Evolutionary conservation across 306 rosid species (phyloP).

Genomic region (Glycine soja): DNA sequence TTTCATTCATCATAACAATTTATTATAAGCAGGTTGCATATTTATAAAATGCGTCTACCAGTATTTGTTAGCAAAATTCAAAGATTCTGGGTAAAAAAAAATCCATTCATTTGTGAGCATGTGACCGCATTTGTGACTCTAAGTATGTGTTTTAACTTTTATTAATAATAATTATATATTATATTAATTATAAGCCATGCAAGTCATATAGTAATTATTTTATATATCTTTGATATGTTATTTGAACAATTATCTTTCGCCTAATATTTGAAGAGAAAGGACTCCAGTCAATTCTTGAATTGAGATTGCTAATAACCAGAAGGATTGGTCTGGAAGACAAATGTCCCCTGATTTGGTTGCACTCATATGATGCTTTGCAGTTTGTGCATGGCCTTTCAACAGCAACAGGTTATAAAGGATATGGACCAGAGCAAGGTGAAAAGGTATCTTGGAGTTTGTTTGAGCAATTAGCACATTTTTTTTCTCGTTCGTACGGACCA

Average conservation of each 20-base stretch:
- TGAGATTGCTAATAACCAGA: background rate
- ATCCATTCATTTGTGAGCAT: background rate
- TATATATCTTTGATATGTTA: constrained; percentile 8
- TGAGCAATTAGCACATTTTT: constrained; percentile 8
- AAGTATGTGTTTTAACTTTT: no score
- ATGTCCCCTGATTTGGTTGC: constrained; percentile 23
- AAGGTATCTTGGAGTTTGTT: constrained; percentile 60
- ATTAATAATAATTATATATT: no score
- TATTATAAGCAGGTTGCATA: background rate
- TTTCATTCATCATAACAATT: no score
- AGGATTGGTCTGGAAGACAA: constrained; percentile 9
- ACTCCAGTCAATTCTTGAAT: constrained; percentile 14
- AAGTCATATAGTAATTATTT: constrained; percentile 11
- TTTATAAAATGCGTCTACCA: background rate
- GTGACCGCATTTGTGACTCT: no score
- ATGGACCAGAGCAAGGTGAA: constrained; percentile 85
- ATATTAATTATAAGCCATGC: no score
- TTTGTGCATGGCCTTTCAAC: constrained; percentile 76
- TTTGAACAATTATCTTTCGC: background rate
- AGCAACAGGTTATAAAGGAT: constrained; percentile 66
- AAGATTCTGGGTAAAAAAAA: background rate
- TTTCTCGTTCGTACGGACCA: constrained; percentile 3
- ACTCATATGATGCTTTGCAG: constrained; percentile 53
- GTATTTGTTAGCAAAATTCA: background rate
- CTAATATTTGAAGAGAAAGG: constrained; percentile 4